These are phyloP conservation scores for Cenchrus fungigraminus DNA, from an alignment of 176 grass and related monocot species.

Conservation along the genomic window DNA sequence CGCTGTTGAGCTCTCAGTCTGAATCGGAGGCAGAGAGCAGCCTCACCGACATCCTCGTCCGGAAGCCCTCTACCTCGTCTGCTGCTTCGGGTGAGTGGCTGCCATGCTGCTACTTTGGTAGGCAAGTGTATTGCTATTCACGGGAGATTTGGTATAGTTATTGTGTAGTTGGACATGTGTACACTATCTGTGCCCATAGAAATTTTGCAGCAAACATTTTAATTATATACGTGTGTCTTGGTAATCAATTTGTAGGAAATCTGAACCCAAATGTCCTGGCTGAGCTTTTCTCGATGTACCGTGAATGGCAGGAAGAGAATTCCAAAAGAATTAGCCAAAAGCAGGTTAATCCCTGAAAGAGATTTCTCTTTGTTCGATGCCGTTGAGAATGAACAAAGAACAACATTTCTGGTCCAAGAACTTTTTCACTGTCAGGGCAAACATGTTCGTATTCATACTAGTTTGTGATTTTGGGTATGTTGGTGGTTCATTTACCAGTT, in stretches of 20 bases:
- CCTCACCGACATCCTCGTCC: conserved; percentile 71
- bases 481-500: not conserved
- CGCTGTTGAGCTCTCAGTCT: conserved; percentile 51
- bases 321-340: conserved; percentile 75
- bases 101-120: not conserved
- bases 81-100: conserved; percentile 34
- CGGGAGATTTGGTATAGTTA: not conserved
- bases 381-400: not conserved
- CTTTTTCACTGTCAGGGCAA: not conserved
- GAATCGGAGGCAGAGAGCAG: conserved; percentile 60
- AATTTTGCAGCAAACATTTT: not conserved
- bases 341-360: conserved; percentile 53
- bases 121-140: not conserved
- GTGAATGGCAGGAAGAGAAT: conserved; percentile 88
- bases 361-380: not conserved
- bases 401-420: not conserved
- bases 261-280: conserved; percentile 76
- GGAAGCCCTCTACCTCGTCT: conserved; percentile 57
- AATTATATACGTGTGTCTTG: conserved; percentile 1
- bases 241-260: conserved; percentile 51
- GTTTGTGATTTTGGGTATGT: not conserved
- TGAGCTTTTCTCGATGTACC: conserved; percentile 80
- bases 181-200: not conserved
- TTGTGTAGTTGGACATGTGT: conserved; percentile 10
- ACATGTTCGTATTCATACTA: not conserved